Base-by-base conservation (phyloP, 2,329 filamentous ascomycete genomes). In the Phyllosticta citribraziliensis region DNA sequence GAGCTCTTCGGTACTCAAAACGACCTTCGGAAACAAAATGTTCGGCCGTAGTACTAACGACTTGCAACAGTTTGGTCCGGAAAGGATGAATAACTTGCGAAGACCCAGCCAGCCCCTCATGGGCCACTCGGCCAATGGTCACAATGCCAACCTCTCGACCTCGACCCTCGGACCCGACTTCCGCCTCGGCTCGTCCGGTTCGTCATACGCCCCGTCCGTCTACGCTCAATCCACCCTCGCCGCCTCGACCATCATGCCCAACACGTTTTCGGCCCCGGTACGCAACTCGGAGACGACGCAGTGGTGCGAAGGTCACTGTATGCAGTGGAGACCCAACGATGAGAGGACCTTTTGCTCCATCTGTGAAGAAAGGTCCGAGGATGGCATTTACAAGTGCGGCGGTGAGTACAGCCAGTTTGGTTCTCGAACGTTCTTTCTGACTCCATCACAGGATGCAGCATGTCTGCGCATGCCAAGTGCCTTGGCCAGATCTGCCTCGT, bases 181-280 rank as follows among this genome's bases (percentile, higher is more conserved):
- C 35, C 78, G 76, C 55, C 33, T 40, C 33, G 33, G 33, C 33
- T 84, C 86, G 9, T 67, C 67, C 12, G 33, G 52, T 30, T 75
- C 74, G 53, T 74, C 70, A 25, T 94, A 94, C 71, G 88, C 89
- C 5, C 89, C 89, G 2, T 93, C 89, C 2, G 86, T 89, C 2
- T 94, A 94, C 69, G 89, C 89, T 0, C 88, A 89, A 67, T 93
- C 89, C n/a, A 94, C 90, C 0, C 76, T 94, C 54, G 89, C 89
- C 1, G 89, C 89, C 8, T 92, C 88, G 6, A 94, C 89, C 1
- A 86, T 94, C 67, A 92, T 94, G 89, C 89, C 90, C 40, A 88
- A 86, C 67, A 88, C 91, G 82, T 82, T 90, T 63, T 82, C 91
- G 64, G 88, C 92, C 68, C 88, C 88, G 1, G 89, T 93, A 8